Evolutionary conservation across 257 asterid genomes (phyloP), one percentile per base, ranked within the genome.

Genomic region (Mitragyna speciosa): DNA sequence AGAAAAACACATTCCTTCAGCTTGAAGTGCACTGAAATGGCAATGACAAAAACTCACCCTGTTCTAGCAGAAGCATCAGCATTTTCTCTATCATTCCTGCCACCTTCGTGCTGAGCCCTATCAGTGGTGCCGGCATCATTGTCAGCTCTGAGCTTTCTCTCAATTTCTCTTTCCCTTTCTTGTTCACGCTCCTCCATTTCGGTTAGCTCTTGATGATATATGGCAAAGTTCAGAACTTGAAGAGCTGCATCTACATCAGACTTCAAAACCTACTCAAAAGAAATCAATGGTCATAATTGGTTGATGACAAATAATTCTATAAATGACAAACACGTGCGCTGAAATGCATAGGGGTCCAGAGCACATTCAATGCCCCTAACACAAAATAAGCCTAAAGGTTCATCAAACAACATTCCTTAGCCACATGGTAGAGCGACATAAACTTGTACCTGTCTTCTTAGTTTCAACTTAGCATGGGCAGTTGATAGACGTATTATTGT

Each of bases 141-240:
- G 70, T 89, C 91, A 64, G 88, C 82, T 78, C 76, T 77, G 51
- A 81, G 85, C 47, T 92, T 86, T 73, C 88, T 87, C 83, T 88
- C 93, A 81, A 74, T 73, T 85, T 91, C 96, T 82, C 84, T 87
- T 79, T 70, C 85, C 83, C 85, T 83, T 76, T 88, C 97, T 59
- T 90, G 89, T 76, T 95, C 98, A 17, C 98, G 88, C 89, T 91
- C 98, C 87, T 95, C 98, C 99, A 95, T 95, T 79, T 93, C 99
- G 83, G 83, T 95, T 82, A 95, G 93, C 89, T 95, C 98, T 89
- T 93, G 97, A 87, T 95, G 99, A 86, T 95, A 93, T 84, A 95
- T 95, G 36, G 99, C 99, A 77, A 95, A 95, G 89, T 95, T 92
- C 30, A 95, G 91, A 90, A 95, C 94, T 89, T 89, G 92, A 86